phyloP scores from a whole-genome alignment of 2,329 filamentous ascomycete genomes.

The Aureobasidium sp. region DNA sequence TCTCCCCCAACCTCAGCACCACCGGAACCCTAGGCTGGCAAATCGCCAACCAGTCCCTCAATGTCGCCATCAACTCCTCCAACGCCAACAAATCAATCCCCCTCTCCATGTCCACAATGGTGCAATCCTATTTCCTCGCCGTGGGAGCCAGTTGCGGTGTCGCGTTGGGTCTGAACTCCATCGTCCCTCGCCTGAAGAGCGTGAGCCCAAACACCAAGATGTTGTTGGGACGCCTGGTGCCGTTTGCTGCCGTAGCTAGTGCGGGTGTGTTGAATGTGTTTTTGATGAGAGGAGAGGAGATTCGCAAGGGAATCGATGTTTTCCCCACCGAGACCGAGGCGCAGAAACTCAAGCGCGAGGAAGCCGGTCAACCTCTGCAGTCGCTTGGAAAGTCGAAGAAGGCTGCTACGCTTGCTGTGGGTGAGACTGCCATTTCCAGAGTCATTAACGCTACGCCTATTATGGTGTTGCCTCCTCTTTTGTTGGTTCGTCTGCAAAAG shows the following conservation, averaged over 20 bases:
- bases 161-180: conserved; percentile 79
- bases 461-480: conserved; percentile 87
- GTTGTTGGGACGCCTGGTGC: conserved; percentile 77
- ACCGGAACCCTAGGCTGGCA: conserved; percentile 88
- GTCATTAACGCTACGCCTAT: conserved; percentile 93
- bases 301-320: conserved; percentile 83
- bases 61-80: conserved; percentile 94
- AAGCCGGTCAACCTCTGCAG: conserved; percentile 24
- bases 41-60: conserved; percentile 91
- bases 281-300: conserved; percentile 95
- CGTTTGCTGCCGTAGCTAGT: conserved; percentile 88
- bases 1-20: conserved; percentile 78
- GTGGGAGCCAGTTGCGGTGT: conserved; percentile 91
- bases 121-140: conserved; percentile 83
- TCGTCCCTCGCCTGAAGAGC: conserved; percentile 74
- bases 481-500: conserved; percentile 76
- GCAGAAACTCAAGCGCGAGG: conserved; percentile 49
- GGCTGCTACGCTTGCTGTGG: conserved; percentile 81
- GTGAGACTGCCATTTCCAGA: conserved; percentile 82
- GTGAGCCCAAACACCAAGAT: conserved; percentile 66
- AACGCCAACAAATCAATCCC: conserved; percentile 98
- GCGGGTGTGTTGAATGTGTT: conserved; percentile 92
- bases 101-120: conserved; percentile 68
- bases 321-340: conserved; percentile 68
- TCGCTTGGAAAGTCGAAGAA: conserved; percentile 78